Evolutionary conservation across 345 rosid species (phyloP).

Genomic region (Physaria fendleri): DNA sequence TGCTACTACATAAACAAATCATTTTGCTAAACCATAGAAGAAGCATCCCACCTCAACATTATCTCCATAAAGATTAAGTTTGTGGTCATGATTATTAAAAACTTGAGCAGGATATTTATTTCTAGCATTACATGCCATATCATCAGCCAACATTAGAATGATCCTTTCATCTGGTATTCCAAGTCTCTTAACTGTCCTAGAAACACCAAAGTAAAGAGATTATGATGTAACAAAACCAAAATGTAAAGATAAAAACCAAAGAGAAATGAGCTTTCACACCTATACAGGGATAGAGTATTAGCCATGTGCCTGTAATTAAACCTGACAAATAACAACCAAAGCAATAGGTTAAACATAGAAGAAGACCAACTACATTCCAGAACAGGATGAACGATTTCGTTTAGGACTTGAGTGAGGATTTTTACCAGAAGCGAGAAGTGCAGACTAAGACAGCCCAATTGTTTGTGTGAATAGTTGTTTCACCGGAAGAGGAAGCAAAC

Average conservation of each 20-base stretch:
- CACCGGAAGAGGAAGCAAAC: constrained; percentile 42
- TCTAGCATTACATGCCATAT: constrained; percentile 97
- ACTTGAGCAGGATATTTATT: constrained; percentile 96
- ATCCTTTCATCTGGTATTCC: constrained; percentile 98
- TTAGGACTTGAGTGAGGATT: not conserved
- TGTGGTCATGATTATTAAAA: constrained; percentile 92
- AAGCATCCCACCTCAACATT: constrained; percentile 70
- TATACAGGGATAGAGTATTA: constrained; percentile 82
- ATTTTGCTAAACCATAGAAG: not conserved
- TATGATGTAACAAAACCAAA: not conserved
- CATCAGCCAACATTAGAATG: constrained; percentile 95
- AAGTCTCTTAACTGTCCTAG: constrained; percentile 89
- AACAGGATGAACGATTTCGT: not conserved
- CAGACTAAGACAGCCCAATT: constrained; percentile 99
- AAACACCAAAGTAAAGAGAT: constrained; percentile 23
- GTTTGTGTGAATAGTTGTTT: constrained; percentile 76
- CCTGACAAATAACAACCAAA: constrained; percentile 43
- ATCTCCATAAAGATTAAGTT: constrained; percentile 94
- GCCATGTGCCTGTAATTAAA: constrained; percentile 98
- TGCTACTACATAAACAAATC: not conserved
- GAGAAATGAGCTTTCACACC: constrained; percentile 54
- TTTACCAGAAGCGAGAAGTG: constrained; percentile 97
- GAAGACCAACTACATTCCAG: not conserved
- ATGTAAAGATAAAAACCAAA: not conserved
- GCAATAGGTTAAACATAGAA: constrained; percentile 10